phyloP scores from a whole-genome alignment of 2,329 filamentous ascomycete species.

The Talaromyces sp. region DNA sequence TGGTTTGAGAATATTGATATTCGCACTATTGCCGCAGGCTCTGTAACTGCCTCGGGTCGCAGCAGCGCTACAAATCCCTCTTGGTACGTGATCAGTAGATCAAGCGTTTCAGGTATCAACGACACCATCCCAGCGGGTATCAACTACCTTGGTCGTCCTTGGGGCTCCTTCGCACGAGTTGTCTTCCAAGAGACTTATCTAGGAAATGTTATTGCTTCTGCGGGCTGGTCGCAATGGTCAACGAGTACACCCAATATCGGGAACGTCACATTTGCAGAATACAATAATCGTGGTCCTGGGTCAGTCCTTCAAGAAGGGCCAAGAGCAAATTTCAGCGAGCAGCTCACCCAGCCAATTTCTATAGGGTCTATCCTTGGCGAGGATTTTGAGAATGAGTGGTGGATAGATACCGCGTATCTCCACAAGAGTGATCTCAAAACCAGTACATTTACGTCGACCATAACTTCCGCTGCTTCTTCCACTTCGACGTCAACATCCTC shows the following conservation, averaged over 20 bases:
- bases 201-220: not conserved
- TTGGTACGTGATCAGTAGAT: conserved; percentile 4
- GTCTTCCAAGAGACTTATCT: conserved; percentile 2
- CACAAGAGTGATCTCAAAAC: not conserved
- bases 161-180: not conserved
- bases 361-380: not conserved
- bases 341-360: not conserved
- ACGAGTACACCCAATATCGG: conserved; percentile 1
- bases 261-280: conserved; percentile 1
- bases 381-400: not conserved
- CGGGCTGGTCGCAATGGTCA: conserved; percentile 3
- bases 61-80: conserved; percentile 3
- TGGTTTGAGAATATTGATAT: conserved; percentile 1
- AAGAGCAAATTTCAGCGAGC: conserved; percentile 1
- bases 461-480: not conserved
- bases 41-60: not conserved
- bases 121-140: not conserved
- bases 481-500: not conserved
- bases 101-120: not conserved
- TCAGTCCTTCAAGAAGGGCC: not conserved
- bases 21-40: not conserved
- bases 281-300: not conserved
- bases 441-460: not conserved
- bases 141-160: conserved; percentile 5
- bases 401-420: not conserved